Evolutionary conservation across 768 basidiomycete species (phyloP).

Genomic region (Leccinum barrowsii): DNA sequence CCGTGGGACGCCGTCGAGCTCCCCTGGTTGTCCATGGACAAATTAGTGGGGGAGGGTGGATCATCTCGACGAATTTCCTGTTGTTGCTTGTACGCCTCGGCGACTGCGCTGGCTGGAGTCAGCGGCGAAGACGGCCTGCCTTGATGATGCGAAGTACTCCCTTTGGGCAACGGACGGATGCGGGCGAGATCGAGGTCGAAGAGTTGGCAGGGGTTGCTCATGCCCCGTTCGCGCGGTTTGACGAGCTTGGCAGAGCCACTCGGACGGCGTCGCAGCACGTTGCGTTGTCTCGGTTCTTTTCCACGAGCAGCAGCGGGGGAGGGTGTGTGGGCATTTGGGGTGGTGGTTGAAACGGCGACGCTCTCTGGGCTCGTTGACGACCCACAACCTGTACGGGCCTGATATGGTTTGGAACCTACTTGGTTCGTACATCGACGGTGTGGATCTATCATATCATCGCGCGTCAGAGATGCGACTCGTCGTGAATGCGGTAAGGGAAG

Average conservation of each 20-base stretch:
- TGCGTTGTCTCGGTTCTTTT: constrained; percentile 23
- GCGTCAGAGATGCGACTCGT: not conserved
- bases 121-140: constrained; percentile 16
- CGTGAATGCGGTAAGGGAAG: not conserved
- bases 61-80: constrained; percentile 31
- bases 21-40: constrained; percentile 28
- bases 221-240: constrained; percentile 14
- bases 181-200: not conserved
- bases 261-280: constrained; percentile 31
- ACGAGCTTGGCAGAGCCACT: constrained; percentile 25
- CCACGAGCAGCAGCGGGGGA: not conserved
- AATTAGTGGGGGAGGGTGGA: constrained; percentile 8
- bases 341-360: not conserved
- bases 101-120: constrained; percentile 46
- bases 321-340: constrained; percentile 1
- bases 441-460: constrained; percentile 1
- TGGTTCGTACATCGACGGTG: constrained; percentile 24
- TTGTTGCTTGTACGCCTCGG: constrained; percentile 43
- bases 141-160: not conserved
- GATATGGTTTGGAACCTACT: constrained; percentile 3
- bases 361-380: constrained; percentile 14
- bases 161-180: not conserved
- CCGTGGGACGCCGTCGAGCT: constrained; percentile 6
- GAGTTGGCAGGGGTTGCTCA: not conserved
- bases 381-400: not conserved